A percentile compares a stretch with the other conserved stretches of the same genome.
Evolutionary conservation across 176 grass and related monocot species (phyloP).

Genomic region (Areca catechu): DNA sequence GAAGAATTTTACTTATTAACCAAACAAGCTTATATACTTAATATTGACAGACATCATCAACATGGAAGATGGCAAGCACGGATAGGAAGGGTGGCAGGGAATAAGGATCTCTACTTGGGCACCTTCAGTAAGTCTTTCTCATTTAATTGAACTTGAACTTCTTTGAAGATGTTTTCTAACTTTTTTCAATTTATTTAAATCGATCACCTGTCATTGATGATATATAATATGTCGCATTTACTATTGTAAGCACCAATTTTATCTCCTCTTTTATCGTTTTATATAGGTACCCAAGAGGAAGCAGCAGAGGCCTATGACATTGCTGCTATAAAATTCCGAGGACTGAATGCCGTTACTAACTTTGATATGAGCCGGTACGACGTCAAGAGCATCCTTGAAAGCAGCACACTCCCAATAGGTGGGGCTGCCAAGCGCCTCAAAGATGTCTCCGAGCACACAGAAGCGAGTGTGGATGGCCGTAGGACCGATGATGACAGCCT

Average conservation of each 20-base stretch:
- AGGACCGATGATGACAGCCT: constrained; percentile 25
- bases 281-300: constrained; percentile 71
- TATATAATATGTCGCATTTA: no score
- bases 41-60: constrained; percentile 58
- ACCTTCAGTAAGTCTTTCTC: constrained; percentile 51
- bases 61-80: constrained; percentile 90
- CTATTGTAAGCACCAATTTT: no score
- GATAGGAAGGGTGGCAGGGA: constrained; percentile 78
- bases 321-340: constrained; percentile 78
- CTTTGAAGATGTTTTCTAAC: no score
- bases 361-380: constrained; percentile 89
- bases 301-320: constrained; percentile 80
- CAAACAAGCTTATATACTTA: no score
- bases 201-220: no score
- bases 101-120: constrained; percentile 83
- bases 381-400: constrained; percentile 72
- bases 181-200: no score
- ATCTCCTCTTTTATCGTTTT: background rate
- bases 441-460: constrained; percentile 27
- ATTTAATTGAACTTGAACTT: no score
- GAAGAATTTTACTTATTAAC: no score
- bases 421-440: constrained; percentile 61
- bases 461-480: constrained; percentile 17
- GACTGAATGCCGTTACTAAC: constrained; percentile 77
- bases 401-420: constrained; percentile 56